Conservation (phyloP, 768 basidiomycete genomes). For the Naganishia onofrii region DNA sequence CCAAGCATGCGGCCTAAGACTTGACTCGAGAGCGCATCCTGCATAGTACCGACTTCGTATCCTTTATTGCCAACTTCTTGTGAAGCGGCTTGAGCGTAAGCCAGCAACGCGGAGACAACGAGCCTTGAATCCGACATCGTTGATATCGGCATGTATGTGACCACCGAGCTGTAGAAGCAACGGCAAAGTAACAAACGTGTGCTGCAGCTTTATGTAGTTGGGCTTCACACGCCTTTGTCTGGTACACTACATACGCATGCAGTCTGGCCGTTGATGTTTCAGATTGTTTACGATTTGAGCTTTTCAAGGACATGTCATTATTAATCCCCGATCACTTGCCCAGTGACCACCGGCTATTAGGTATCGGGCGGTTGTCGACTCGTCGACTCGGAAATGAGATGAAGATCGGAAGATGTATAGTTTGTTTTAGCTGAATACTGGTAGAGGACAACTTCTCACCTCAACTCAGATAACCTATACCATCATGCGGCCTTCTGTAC, state of each 20-base stretch:
- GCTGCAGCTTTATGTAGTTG: too few species aligned
- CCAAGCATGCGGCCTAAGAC: neutral
- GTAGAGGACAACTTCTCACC: neutral
- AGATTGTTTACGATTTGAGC: slow-evolving; percentile 5
- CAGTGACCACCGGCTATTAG: slow-evolving; percentile 21
- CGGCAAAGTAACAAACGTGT: too few species aligned
- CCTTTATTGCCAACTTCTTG: neutral
- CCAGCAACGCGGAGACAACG: neutral
- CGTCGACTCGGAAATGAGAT: neutral
- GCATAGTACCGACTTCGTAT: neutral
- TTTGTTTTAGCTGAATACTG: neutral
- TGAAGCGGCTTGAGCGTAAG: neutral
- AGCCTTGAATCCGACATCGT: slow-evolving; percentile 1
- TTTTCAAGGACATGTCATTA: neutral
- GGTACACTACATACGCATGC: too few species aligned
- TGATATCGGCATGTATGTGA: neutral
- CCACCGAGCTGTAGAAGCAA: too few species aligned
- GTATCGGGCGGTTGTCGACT: slow-evolving; percentile 8
- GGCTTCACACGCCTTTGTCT: too few species aligned
- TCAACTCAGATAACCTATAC: neutral
- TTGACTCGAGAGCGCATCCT: neutral
- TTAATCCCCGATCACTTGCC: neutral
- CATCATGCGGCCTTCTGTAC: slow-evolving; percentile 71
- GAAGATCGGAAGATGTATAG: neutral
- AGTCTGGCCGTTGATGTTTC: slow-evolving; percentile 2